Base-by-base conservation (phyloP, 1,284 basidiomycete genomes). In the Heliocybe sulcata region DNA sequence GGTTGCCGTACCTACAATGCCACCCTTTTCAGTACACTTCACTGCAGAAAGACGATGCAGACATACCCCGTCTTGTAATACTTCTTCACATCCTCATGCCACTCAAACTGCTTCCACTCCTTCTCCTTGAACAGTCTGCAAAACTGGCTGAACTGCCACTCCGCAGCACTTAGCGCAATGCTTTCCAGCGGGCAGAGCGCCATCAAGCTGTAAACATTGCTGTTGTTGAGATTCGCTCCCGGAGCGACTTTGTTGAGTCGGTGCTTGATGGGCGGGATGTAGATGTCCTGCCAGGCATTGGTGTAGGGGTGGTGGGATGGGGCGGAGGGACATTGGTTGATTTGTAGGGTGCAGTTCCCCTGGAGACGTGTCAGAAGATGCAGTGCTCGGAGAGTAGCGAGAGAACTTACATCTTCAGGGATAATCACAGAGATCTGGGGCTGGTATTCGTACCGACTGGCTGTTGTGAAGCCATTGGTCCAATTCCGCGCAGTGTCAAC, bases 131-230 rank as follows among this genome's bases (percentile, higher is more conserved):
- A 92, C 8, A 93, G 58, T 3, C 65, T 65, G 65, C 93, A 95
- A 74, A 89, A 93, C 0, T 77, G 77, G 61, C 87, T 90, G 51
- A 77, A 69, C 23, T 25, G 20, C 47, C 22, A 29, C 22, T 49
- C 47, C 11, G 27, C 47, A 1, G 57, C 64, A 59, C 76, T 73
- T 4, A 74, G 72, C 1, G 76, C 79, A 6, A 83, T 76, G 4
- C 82, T 84, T 57, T 91, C 87, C 65, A 92, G 92, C 0, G 88
- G 77, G 66, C 93, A 94, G 48, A 94, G 73, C 2, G 81, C 77
- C 62, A 90, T 83, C 31, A 94, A 67, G 58, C 74, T 79, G 51
- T 79, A 72, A 0, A 83, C 72, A 61, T 95, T 88, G 2, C 64
- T 58, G 33, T 75, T 64, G 0, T 72, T 75, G 22, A 94, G 69